Conservation (phyloP, 179 eudicot species). For the Beta macrorhiza region DNA sequence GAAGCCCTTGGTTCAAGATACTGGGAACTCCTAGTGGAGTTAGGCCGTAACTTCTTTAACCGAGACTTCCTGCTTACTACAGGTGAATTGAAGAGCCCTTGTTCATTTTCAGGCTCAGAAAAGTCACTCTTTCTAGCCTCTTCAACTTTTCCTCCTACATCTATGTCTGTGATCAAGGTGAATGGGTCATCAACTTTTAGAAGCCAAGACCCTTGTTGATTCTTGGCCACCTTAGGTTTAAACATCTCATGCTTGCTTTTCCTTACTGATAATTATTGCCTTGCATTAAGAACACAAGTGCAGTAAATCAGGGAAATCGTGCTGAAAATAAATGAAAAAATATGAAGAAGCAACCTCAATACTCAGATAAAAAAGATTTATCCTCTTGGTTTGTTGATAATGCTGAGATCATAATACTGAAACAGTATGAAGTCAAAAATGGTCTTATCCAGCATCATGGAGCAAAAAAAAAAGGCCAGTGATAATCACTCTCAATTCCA, state of each 20-base stretch:
- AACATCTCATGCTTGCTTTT: constrained; percentile 59
- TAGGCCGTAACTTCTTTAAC: constrained; percentile 45
- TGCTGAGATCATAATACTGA: no score
- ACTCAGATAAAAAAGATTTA: no score
- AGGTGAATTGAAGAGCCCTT: constrained; percentile 35
- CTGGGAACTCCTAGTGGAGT: constrained; percentile 58
- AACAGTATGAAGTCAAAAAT: no score
- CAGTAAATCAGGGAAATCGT: no score
- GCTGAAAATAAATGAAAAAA: no score
- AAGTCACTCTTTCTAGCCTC: constrained; percentile 53
- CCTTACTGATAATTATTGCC: constrained; percentile 44
- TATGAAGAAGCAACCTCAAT: no score
- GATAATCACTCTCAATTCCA: background rate
- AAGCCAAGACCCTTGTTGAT: constrained; percentile 41
- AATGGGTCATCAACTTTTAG: constrained; percentile 42
- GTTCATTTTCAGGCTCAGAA: constrained; percentile 72
- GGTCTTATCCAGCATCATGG: no score
- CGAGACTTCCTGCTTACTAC: constrained; percentile 25
- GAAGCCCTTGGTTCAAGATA: constrained; percentile 61
- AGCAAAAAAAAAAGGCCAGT: no score
- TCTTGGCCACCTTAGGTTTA: constrained; percentile 49
- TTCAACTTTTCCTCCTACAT: constrained; percentile 40
- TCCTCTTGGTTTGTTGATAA: no score
- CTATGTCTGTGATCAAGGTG: constrained; percentile 37
- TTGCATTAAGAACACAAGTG: no score